phyloP scores from a whole-genome alignment of 345 rosid genomes.

The Hevea brasiliensis region DNA sequence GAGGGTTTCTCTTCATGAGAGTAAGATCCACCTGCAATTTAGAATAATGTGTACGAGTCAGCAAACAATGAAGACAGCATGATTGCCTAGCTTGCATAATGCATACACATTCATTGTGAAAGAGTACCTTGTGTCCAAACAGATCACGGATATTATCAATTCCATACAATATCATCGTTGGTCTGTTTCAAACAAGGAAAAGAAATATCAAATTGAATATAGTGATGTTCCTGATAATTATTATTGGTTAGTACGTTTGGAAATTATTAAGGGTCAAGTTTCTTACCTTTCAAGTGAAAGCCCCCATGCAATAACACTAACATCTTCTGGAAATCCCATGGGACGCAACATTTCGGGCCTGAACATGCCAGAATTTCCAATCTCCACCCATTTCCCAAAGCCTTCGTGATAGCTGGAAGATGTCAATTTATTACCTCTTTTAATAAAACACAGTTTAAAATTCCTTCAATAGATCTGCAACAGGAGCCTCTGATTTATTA shows the following conservation, averaged over 20 bases:
- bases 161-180: constrained; percentile 87
- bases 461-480: background rate
- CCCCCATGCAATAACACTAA: constrained; percentile 90
- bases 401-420: constrained; percentile 76
- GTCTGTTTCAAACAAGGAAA: constrained; percentile 46
- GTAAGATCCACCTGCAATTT: constrained; percentile 77
- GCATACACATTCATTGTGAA: no score
- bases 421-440: background rate
- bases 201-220: background rate
- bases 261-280: background rate
- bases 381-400: constrained; percentile 82
- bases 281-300: constrained; percentile 94
- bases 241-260: background rate
- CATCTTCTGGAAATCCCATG: constrained; percentile 94
- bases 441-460: background rate
- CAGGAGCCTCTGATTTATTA: constrained; percentile 15
- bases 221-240: background rate
- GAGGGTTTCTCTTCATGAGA: constrained; percentile 70
- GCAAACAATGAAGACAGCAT: background rate
- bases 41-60: background rate
- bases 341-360: constrained; percentile 94
- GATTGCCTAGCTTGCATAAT: background rate
- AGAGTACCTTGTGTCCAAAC: constrained; percentile 94
- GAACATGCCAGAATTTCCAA: constrained; percentile 96
- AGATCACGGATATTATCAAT: constrained; percentile 86